phyloP scores from a whole-genome alignment of 805 yeast species.

The Saccharomyces cerevisiae region DNA sequence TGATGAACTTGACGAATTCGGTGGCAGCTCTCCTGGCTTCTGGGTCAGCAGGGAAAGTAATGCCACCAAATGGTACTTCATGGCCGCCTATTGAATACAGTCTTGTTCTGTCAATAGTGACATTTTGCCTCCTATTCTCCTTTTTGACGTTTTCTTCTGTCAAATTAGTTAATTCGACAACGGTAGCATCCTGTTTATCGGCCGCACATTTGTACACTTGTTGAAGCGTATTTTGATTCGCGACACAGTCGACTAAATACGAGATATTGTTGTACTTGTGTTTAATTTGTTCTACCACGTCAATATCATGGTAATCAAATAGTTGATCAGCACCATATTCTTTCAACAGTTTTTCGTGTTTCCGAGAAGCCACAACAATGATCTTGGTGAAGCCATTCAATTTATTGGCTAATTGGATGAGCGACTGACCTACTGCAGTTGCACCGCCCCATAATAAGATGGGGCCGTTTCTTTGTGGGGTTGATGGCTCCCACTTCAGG shows the following conservation, averaged over 20 bases:
- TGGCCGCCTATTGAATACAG: conserved; percentile 34
- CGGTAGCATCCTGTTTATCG: conserved; percentile 24
- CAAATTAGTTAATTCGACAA: conserved; percentile 31
- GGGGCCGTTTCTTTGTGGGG: conserved; percentile 31
- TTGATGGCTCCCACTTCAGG: conserved; percentile 19
- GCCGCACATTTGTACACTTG: conserved; percentile 30
- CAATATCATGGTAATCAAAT: conserved; percentile 41
- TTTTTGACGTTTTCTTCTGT: conserved; percentile 21
- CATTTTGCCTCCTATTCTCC: conserved; percentile 27
- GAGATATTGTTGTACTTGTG: conserved; percentile 25
- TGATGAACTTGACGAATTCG: conserved; percentile 24
- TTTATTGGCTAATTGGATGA: conserved; percentile 50
- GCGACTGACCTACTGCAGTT: conserved; percentile 50
- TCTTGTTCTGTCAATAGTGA: conserved; percentile 29
- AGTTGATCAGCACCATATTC: conserved; percentile 43
- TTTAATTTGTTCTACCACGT: conserved; percentile 37
- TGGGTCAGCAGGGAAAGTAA: conserved; percentile 19
- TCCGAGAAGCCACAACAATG: conserved; percentile 42
- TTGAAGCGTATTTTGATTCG: conserved; percentile 26
- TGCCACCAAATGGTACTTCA: conserved; percentile 25
- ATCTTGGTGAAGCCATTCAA: conserved; percentile 35
- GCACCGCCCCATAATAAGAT: conserved; percentile 61
- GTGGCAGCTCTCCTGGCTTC: conserved; percentile 19
- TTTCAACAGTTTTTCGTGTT: conserved; percentile 34
- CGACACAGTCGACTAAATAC: conserved; percentile 30